Evolutionary conservation across 1,139 yeast species (phyloP).

Genomic region (Kurtzmaniella quercitrusa): DNA sequence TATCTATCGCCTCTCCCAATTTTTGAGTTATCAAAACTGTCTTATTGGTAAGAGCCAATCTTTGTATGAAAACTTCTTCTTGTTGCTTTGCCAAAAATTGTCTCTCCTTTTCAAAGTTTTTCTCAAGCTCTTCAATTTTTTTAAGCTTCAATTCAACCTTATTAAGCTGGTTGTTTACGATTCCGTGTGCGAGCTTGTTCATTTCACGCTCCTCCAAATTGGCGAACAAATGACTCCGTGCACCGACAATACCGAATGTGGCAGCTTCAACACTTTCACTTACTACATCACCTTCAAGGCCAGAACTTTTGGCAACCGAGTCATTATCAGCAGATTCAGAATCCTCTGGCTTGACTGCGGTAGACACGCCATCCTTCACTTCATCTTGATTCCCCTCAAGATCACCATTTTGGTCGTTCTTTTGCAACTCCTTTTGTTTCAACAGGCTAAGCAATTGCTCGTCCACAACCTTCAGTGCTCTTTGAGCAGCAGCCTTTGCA

Average conservation of each 20-base stretch:
- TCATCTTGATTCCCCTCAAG: slow-evolving; percentile 7
- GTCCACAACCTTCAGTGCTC: slow-evolving; percentile 59
- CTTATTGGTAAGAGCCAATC: slow-evolving; percentile 66
- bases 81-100: slow-evolving; percentile 71
- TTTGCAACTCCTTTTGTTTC: slow-evolving; percentile 9
- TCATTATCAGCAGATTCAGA: slow-evolving; percentile 12
- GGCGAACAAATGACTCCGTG: slow-evolving; percentile 80
- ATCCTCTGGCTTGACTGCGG: slow-evolving; percentile 4
- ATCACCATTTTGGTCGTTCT: slow-evolving; percentile 5
- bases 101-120: slow-evolving; percentile 73
- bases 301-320: not conserved
- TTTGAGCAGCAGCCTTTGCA: slow-evolving; percentile 75
- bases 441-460: slow-evolving; percentile 40
- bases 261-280: slow-evolving; percentile 48
- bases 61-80: slow-evolving; percentile 75
- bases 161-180: slow-evolving; percentile 68
- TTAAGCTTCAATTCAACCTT: slow-evolving; percentile 74
- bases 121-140: slow-evolving; percentile 70
- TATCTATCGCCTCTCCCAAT: slow-evolving; percentile 41
- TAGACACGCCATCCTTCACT: slow-evolving; percentile 5
- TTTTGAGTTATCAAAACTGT: slow-evolving; percentile 51
- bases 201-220: slow-evolving; percentile 79
- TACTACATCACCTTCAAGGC: slow-evolving; percentile 7
- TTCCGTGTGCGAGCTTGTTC: slow-evolving; percentile 51
- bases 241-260: slow-evolving; percentile 68